Base-by-base conservation (phyloP, 352 stramenopile species). In the Phytophthora melonis region DNA sequence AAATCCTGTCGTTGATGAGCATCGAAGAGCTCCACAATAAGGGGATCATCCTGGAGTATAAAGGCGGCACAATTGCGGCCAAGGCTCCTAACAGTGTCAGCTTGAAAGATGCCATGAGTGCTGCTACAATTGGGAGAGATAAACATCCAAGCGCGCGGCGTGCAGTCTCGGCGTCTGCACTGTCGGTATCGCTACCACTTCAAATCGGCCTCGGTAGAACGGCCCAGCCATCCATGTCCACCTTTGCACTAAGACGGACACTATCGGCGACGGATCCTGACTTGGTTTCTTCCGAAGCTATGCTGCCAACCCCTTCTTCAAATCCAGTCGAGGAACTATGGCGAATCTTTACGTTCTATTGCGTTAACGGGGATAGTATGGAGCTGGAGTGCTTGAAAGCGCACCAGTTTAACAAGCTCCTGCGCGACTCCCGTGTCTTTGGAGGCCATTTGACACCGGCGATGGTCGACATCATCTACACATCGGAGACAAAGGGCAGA, bases 261-360 rank as follows among this genome's bases (percentile, higher is more conserved):
- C 41, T 69, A 7, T 73, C 66, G 25, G 55, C 61, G 34, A 66
- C 63, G 39, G 63, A 77, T 18, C n/a, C 41, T 9, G 68, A 63
- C 30, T 21, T 66, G 9, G n/a, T 23, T 61, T 36, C 64, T 65
- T 23, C 19, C n/a, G 34, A 65, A 14, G 16, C 43, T 34, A 55
- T 19, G 13, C 10, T 30, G 50, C 25, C 39, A 55, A 11, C 34
- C n/a, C 18, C 59, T 1, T 32, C 53, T 34, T 55, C 49, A 11
- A 87, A 83, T 32, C 74, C 82, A n/a, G 81, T 90, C 1, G 79
- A 92, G 68, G 77, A 90, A n/a, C 66, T 95, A 0, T 95, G 88
- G 88, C 74, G 78, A 47, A 86, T 95, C 25, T 95, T 93, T 47
- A 93, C 87, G 8, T 93, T 88, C 74, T 95, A 95, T 68, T 95